Conservation (phyloP, 352 stramenopile genomes). For the Phytophthora brassicae region DNA sequence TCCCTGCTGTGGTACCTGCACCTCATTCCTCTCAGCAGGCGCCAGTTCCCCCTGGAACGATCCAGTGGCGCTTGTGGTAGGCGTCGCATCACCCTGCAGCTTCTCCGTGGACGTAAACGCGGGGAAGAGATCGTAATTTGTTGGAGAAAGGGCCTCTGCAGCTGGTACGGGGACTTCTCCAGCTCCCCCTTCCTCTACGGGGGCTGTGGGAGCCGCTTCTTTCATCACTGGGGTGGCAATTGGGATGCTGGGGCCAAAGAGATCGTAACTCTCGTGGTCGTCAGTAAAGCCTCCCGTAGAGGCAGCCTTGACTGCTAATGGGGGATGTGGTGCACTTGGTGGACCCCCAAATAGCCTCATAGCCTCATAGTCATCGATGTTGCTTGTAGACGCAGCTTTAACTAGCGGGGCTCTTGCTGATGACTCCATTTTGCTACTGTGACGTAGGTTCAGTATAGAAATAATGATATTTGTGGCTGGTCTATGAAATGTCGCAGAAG, state of each 20-base stretch:
- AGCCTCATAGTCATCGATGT: slow-evolving; percentile 26
- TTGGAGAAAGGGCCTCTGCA: slow-evolving; percentile 22
- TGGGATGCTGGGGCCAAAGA: slow-evolving; percentile 28
- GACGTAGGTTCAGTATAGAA: no score
- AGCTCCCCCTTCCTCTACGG: slow-evolving; percentile 31
- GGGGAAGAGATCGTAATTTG: slow-evolving; percentile 49
- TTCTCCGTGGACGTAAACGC: slow-evolving; percentile 23
- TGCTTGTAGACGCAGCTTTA: slow-evolving; percentile 22
- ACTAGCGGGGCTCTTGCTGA: slow-evolving; percentile 7
- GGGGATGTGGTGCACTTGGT: slow-evolving; percentile 1
- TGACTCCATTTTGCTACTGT: no score
- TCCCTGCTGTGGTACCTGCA: slow-evolving; percentile 7
- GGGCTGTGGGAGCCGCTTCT: slow-evolving; percentile 19
- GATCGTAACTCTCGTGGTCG: slow-evolving; percentile 35
- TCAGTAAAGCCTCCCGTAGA: slow-evolving; percentile 22
- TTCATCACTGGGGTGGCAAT: slow-evolving; percentile 19
- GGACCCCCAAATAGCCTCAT: slow-evolving; percentile 25
- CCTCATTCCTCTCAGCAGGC: slow-evolving; percentile 16
- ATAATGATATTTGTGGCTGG: no score
- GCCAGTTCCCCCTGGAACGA: slow-evolving; percentile 12
- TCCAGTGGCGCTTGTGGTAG: slow-evolving; percentile 7
- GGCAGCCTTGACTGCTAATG: slow-evolving; percentile 20
- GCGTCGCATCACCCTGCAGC: slow-evolving; percentile 4
- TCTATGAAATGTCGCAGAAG: slow-evolving; percentile 5
- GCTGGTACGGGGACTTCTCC: not conserved